These are phyloP conservation scores for Aspergillus transmontanensis DNA, from an alignment of 2,329 filamentous ascomycete species.

Conservation along the genomic window DNA sequence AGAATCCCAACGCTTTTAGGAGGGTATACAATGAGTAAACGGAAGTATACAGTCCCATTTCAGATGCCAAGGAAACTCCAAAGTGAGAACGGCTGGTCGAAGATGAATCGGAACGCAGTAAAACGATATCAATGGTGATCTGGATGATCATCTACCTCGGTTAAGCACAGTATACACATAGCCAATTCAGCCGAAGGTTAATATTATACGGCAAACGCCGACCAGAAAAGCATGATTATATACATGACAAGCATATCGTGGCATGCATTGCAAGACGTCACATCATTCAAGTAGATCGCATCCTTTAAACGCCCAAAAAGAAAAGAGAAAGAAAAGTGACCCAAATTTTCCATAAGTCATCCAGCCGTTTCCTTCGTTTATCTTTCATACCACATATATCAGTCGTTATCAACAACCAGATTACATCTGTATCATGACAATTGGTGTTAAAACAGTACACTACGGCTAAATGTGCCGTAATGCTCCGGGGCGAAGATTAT, in stretches of 20 bases:
- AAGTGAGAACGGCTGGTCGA: background rate
- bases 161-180: background rate
- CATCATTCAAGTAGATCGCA: background rate
- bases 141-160: background rate
- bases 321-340: background rate
- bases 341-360: background rate
- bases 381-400: constrained; percentile 15
- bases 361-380: constrained; percentile 11
- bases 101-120: background rate
- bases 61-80: background rate
- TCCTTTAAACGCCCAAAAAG: background rate
- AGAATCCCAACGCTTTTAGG: background rate
- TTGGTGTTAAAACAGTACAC: background rate
- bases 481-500: background rate
- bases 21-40: background rate
- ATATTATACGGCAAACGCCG: background rate
- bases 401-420: constrained; percentile 18
- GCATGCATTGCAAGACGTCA: background rate
- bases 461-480: background rate
- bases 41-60: background rate
- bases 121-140: background rate
- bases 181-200: background rate
- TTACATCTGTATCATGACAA: background rate
- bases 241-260: constrained; percentile 2
- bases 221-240: background rate